Evolutionary conservation across 148 eudicot genomes (phyloP).

Genomic region (Chenopodium berlandieri): DNA sequence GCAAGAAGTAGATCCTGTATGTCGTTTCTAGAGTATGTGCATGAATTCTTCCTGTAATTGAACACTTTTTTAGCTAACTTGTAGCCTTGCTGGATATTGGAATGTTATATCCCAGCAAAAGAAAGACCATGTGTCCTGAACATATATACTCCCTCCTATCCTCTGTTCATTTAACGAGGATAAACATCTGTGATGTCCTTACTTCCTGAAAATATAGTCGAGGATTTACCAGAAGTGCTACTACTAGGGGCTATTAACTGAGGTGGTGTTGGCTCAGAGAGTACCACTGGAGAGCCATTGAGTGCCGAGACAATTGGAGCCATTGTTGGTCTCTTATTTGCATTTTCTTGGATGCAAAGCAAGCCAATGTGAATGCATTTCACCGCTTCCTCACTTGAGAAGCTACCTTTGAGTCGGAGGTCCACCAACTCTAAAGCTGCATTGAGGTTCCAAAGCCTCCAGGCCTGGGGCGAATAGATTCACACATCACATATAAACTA

Average conservation of each 20-base stretch:
- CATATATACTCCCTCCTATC: background rate
- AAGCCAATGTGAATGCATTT: conserved; percentile 30
- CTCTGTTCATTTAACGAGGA: background rate
- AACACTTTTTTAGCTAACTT: too few relatives aligned
- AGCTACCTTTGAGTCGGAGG: background rate
- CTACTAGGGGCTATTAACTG: background rate
- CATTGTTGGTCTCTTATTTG: conserved; percentile 24
- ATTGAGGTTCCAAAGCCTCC: conserved; percentile 21
- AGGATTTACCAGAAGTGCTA: background rate
- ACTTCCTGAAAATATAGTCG: background rate
- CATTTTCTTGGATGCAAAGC: conserved; percentile 28
- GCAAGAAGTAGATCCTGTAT: too few relatives aligned
- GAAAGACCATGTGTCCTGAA: too few relatives aligned
- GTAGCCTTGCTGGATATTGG: too few relatives aligned
- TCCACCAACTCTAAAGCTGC: conserved; percentile 17
- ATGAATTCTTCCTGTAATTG: too few relatives aligned
- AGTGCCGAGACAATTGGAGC: conserved; percentile 9
- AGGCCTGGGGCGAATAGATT: conserved; percentile 4
- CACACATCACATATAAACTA: background rate
- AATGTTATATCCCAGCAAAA: too few relatives aligned
- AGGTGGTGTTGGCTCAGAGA: conserved; percentile 9
- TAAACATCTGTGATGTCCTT: background rate
- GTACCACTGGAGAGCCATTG: background rate
- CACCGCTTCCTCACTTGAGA: background rate
- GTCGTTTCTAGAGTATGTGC: too few relatives aligned